These are phyloP conservation scores for Aristolochia fimbriata DNA, from an alignment of 164 flowering plant genomes.

Conservation along the genomic window DNA sequence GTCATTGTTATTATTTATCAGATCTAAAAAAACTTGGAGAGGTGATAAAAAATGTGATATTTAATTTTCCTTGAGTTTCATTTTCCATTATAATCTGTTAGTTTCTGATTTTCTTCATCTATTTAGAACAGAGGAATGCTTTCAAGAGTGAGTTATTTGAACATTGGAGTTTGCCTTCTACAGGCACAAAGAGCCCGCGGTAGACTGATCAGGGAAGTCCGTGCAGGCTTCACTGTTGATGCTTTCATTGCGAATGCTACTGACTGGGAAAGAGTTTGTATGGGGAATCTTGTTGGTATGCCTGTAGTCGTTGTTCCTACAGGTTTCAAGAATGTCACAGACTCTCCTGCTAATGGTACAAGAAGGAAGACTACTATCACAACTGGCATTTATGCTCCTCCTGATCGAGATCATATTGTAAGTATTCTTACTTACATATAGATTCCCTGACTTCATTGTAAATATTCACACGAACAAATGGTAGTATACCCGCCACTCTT, in stretches of 20 bases:
- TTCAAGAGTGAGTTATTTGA: background rate
- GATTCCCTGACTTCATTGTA: background rate
- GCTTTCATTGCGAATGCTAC: constrained; percentile 85
- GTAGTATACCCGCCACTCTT: background rate
- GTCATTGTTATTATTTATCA: too few relatives aligned
- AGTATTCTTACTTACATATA: constrained; percentile 11
- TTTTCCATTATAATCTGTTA: too few relatives aligned
- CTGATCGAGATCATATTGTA: constrained; percentile 74
- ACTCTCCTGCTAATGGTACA: constrained; percentile 37
- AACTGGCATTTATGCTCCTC: constrained; percentile 84
- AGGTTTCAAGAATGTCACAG: constrained; percentile 42
- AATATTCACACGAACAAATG: background rate
- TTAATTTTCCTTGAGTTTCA: too few relatives aligned
- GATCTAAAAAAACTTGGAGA: too few relatives aligned
- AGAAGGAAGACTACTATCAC: constrained; percentile 55
- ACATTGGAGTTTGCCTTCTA: background rate
- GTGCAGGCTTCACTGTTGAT: constrained; percentile 62
- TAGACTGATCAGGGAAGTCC: constrained; percentile 56
- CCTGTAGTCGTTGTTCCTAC: constrained; percentile 78
- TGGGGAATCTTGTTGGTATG: constrained; percentile 87
- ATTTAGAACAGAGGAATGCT: background rate
- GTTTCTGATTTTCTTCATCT: background rate
- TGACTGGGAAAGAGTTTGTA: constrained; percentile 86
- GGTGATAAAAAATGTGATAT: too few relatives aligned
- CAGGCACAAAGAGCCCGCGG: constrained; percentile 96